phyloP scores from a whole-genome alignment of 495 filamentous ascomycete genomes.

The Xylaria palmicola region DNA sequence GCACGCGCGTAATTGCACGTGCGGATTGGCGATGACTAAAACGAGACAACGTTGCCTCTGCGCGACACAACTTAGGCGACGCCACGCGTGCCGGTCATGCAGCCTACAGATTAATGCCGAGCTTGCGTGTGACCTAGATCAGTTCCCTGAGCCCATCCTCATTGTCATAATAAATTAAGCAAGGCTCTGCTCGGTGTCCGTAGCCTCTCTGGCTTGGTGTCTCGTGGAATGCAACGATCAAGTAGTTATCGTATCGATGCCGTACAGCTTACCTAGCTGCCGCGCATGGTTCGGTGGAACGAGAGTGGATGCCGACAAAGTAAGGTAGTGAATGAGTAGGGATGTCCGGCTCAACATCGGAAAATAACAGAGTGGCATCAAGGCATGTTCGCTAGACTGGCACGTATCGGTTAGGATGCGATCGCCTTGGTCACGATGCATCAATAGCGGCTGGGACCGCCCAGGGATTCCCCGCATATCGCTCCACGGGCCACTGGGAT shows the following conservation, averaged over 20 bases:
- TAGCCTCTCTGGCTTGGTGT: too few species aligned
- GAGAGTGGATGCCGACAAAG: not conserved
- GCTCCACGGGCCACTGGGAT: not conserved
- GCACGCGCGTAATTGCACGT: not conserved
- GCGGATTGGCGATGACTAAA: too few species aligned
- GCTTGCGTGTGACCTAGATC: conserved; percentile 5
- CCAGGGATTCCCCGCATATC: conserved; percentile 9
- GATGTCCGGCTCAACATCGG: not conserved
- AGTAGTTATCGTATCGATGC: not conserved
- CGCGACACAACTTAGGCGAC: not conserved
- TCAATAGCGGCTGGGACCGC: not conserved
- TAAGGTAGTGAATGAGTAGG: not conserved
- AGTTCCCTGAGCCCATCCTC: not conserved
- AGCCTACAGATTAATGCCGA: not conserved
- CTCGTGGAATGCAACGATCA: not conserved
- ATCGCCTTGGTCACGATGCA: conserved; percentile 2
- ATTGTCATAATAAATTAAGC: not conserved
- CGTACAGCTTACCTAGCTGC: not conserved
- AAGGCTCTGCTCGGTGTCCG: not conserved
- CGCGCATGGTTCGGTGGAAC: not conserved
- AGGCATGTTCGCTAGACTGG: too few species aligned
- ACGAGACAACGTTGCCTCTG: too few species aligned
- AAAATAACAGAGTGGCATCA: not conserved
- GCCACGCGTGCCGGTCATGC: too few species aligned
- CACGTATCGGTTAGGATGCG: not conserved